Evolutionary conservation across 108 stramenopile genomes (phyloP).

Genomic region (Cylindrotheca closterium): DNA sequence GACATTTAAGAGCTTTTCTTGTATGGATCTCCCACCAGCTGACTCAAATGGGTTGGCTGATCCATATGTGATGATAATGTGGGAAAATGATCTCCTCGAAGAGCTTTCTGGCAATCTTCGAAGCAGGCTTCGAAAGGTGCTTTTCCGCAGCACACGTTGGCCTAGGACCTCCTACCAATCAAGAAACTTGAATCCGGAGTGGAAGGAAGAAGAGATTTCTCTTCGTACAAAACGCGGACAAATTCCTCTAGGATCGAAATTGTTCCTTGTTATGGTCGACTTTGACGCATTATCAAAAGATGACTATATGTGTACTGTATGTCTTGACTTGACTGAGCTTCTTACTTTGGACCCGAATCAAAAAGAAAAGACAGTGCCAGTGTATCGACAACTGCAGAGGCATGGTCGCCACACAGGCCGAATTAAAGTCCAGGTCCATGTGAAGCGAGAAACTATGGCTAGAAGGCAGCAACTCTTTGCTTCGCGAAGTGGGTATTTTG

Average conservation of each 20-base stretch:
- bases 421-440: conserved; percentile 11
- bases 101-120: neutral
- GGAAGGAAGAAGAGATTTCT: conserved; percentile 21
- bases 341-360: neutral
- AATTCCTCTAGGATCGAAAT: conserved; percentile 31
- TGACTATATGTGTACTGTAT: conserved; percentile 52
- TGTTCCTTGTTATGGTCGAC: conserved; percentile 54
- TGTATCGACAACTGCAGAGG: conserved; percentile 9
- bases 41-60: conserved; percentile 47
- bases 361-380: neutral
- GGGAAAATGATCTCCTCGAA: conserved; percentile 34
- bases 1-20: conserved; percentile 35
- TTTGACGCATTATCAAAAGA: conserved; percentile 40
- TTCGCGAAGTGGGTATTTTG: too few relatives aligned
- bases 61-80: conserved; percentile 59
- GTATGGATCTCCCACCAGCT: conserved; percentile 54
- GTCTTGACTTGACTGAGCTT: conserved; percentile 46
- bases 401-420: conserved; percentile 5
- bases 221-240: conserved; percentile 6
- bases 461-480: neutral
- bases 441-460: neutral
- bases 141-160: conserved; percentile 19
- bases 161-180: conserved; percentile 29
- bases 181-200: conserved; percentile 33
- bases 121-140: conserved; percentile 13